A percentile compares a stretch with the other conserved stretches of the same genome.
Evolutionary conservation across 225 moss, liverwort and hornwort species (phyloP).

Genomic region (Anthoceros angustus): DNA sequence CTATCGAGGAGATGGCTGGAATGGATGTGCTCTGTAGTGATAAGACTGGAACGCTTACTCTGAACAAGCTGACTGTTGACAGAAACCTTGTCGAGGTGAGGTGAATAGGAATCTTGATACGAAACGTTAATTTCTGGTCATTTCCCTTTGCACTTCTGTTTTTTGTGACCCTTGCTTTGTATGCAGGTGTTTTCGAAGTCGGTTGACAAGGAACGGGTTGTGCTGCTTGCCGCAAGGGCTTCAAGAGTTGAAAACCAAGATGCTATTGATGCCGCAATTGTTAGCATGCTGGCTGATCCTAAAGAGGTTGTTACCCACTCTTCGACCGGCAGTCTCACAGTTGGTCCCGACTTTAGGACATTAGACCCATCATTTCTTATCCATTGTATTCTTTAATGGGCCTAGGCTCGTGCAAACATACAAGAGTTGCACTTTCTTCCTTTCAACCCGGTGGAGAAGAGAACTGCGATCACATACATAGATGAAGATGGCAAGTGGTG

Average conservation of each 20-base stretch:
- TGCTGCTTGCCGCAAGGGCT: conserved; percentile 29
- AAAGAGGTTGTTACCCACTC: conserved; percentile 12
- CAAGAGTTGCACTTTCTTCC: conserved; percentile 17
- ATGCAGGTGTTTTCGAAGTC: neutral
- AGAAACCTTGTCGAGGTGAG: conserved; percentile 22
- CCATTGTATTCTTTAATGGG: neutral
- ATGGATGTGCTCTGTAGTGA: conserved; percentile 37
- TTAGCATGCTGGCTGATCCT: conserved; percentile 33
- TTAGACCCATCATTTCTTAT: neutral
- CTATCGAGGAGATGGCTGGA: conserved; percentile 24
- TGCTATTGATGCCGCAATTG: conserved; percentile 34
- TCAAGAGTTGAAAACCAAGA: conserved; percentile 35
- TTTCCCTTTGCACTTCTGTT: too few relatives aligned
- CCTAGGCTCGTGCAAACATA: conserved; percentile 18
- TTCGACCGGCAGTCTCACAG: neutral
- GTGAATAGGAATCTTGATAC: too few relatives aligned
- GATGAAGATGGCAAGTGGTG: conserved; percentile 18
- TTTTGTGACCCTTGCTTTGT: neutral
- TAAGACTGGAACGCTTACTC: conserved; percentile 37
- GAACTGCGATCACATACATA: conserved; percentile 20
- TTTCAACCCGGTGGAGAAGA: conserved; percentile 24
- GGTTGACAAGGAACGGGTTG: conserved; percentile 29
- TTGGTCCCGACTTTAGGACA: neutral
- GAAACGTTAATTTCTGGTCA: too few relatives aligned
- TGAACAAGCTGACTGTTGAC: conserved; percentile 35